Evolutionary conservation across 306 rosid species (phyloP).

Genomic region (Acacia crassicarpa): DNA sequence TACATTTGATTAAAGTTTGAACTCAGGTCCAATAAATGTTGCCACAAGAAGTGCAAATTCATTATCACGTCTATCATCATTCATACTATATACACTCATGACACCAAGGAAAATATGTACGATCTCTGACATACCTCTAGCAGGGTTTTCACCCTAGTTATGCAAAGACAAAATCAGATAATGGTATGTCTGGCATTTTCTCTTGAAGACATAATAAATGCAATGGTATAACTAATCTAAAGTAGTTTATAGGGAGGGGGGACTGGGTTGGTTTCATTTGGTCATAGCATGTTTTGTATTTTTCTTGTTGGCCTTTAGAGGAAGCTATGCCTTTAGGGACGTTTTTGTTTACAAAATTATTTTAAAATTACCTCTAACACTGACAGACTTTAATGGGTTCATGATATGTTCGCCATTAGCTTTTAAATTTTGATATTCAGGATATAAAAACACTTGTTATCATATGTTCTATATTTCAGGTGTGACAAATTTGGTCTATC

Average conservation of each 20-base stretch:
- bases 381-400: neutral
- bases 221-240: neutral
- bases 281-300: neutral
- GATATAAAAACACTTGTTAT: slow-evolving; percentile 22
- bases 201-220: neutral
- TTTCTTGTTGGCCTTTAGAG: slow-evolving; percentile 8
- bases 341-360: slow-evolving; percentile 5
- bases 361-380: slow-evolving; percentile 26
- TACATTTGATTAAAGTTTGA: slow-evolving; percentile 2
- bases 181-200: neutral
- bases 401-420: slow-evolving; percentile 9
- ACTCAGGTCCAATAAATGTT: slow-evolving; percentile 16
- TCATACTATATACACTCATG: slow-evolving; percentile 4
- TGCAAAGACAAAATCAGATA: neutral
- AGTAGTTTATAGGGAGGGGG: neutral
- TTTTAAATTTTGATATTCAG: slow-evolving; percentile 12
- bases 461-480: slow-evolving; percentile 56
- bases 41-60: neutral
- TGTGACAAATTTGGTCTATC: slow-evolving; percentile 74
- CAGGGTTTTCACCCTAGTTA: neutral
- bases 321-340: neutral
- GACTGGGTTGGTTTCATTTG: slow-evolving; percentile 3
- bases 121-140: slow-evolving; percentile 8
- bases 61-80: neutral
- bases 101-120: slow-evolving; percentile 3